Conservation (phyloP, 78 protist species). For the Planoprotostelium fungivorum region DNA sequence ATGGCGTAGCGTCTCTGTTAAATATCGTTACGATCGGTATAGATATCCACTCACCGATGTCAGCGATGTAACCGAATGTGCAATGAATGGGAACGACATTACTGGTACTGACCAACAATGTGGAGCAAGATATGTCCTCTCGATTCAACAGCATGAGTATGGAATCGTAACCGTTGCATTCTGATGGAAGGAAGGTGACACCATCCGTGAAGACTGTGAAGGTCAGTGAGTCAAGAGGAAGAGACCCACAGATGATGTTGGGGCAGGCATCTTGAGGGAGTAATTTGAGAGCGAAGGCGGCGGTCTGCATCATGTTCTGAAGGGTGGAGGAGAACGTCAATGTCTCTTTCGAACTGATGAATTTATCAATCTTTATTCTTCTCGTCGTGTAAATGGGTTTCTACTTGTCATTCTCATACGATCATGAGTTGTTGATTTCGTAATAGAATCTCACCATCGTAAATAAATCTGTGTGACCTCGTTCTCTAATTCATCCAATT, state of each 20-base stretch:
- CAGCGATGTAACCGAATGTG: background rate
- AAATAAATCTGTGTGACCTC: constrained; percentile 18
- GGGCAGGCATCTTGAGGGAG: background rate
- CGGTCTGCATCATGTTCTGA: constrained; percentile 10
- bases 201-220: constrained; percentile 33
- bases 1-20: background rate
- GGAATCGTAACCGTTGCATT: background rate
- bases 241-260: background rate
- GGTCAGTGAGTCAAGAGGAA: background rate
- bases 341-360: constrained; percentile 9
- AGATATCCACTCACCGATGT: background rate
- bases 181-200: constrained; percentile 10
- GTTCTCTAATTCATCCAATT: constrained; percentile 25
- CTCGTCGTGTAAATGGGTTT: too few species aligned
- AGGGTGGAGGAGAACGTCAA: constrained; percentile 29
- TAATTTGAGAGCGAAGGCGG: background rate
- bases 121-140: background rate
- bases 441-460: background rate
- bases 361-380: background rate
- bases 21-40: background rate
- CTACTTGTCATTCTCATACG: too few species aligned
- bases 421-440: too few species aligned
- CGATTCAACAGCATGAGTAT: background rate
- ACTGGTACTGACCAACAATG: background rate
- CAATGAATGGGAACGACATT: background rate